Conservation (phyloP, 148 eudicot species). For the Chenopodium formosanum region DNA sequence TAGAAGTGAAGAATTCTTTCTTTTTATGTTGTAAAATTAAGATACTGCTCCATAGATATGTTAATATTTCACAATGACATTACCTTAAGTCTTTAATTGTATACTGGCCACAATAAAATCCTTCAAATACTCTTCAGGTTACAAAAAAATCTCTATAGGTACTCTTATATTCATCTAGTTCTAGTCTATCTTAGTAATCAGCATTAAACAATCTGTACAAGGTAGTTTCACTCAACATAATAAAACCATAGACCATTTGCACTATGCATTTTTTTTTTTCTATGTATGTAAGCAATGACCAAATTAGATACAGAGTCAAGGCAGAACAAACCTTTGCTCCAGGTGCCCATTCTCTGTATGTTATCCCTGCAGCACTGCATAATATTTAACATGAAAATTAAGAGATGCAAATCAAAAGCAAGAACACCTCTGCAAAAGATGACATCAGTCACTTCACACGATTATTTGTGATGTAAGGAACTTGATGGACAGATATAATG, state of each 20-base stretch:
- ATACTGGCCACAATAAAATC: background rate
- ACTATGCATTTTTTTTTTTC: background rate
- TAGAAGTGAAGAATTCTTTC: background rate
- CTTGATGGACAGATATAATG: background rate
- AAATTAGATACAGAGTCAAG: background rate
- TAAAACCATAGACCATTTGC: conserved; percentile 1
- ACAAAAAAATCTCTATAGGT: background rate
- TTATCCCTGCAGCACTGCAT: conserved; percentile 78
- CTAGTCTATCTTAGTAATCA: background rate
- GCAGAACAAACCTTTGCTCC: conserved; percentile 78
- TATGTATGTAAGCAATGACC: background rate
- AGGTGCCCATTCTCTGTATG: conserved; percentile 98
- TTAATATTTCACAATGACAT: background rate
- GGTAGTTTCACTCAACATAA: background rate
- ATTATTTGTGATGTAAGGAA: no score
- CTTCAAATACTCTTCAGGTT: background rate
- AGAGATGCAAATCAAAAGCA: conserved; percentile 10
- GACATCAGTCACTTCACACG: background rate
- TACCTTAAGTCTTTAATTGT: no score
- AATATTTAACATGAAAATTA: conserved; percentile 29
- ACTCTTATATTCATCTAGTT: background rate
- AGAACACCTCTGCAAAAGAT: background rate
- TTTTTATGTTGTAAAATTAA: background rate
- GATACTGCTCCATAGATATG: background rate
- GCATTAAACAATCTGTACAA: background rate